Base-by-base conservation (phyloP, 192 early-diverging fungal genomes). In the Dissophora ornata region DNA sequence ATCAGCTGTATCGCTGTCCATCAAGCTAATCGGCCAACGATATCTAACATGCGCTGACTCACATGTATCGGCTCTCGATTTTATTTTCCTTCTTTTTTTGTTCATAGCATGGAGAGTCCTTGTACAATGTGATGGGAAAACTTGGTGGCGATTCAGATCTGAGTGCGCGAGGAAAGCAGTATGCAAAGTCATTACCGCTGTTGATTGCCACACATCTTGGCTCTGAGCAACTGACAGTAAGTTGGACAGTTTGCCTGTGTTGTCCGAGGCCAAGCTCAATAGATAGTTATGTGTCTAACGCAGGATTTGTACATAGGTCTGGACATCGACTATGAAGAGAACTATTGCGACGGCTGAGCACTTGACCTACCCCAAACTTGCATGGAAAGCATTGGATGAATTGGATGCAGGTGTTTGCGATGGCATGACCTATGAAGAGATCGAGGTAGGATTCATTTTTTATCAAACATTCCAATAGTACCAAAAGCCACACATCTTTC, bases 321-420 rank as follows among this genome's bases (percentile, higher is more conserved):
- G 98, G 98, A 99, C 97, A 13, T 96, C 94, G 25, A 99, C 98
- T 11, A 80, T 99, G 79, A 90, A 87, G 62, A 88, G 97, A 55
- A 99, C 98, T 0, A 91, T 93, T 69, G 93, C 98, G 50, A 99
- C 97, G 0, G 93, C 89, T 11, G 85, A 83, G 7, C 75, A 89
- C 41, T 68, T 99, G 36, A 83, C 83, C 12, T 97, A 93, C 80
- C 93, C 95, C 54, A 96, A 97, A 61, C 81, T 98, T 57, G 90
- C 93, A 64, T 99, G 97, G 96, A 99, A 99, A 78, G 94, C 94
- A 57, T 81, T 99, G 67, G 98, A 99, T 81, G 98, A 99, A 77
- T 79, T 99, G 49, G 94, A 98, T 68, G 92, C 95, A 13, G 97
- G 98, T 6, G 91, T 96, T 13, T 99, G 98, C 84, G 98, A 99